A percentile compares a stretch with the other conserved stretches of the same genome.
Conservation (phyloP, 2,329 filamentous ascomycete genomes). For the Dryadomyces quercivorus region DNA sequence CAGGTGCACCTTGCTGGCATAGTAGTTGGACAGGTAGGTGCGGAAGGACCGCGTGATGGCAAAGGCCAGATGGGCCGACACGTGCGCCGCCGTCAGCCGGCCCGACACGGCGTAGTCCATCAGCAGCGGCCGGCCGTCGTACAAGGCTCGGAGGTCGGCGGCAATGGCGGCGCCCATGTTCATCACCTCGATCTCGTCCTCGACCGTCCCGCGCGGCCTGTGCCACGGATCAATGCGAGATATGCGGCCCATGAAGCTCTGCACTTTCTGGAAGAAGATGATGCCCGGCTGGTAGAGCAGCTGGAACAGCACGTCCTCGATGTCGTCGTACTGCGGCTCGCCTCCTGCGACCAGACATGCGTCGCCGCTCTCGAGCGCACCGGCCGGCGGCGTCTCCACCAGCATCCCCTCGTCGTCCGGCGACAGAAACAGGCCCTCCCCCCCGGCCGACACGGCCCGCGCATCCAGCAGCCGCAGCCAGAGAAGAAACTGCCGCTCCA, state of each 20-base stretch:
- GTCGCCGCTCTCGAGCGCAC: conserved; percentile 20
- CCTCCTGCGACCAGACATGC: conserved; percentile 2
- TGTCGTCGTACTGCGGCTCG: conserved; percentile 19
- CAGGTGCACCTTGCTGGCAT: conserved; percentile 42
- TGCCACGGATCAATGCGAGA: conserved; percentile 46
- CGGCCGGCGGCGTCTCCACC: conserved; percentile 29
- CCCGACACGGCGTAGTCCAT: conserved; percentile 45
- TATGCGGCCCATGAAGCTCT: conserved; percentile 44
- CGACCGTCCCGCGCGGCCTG: conserved; percentile 39
- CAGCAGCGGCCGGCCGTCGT: conserved; percentile 36
- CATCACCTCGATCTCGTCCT: conserved; percentile 48
- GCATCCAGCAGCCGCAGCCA: conserved; percentile 45
- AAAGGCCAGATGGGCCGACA: conserved; percentile 34
- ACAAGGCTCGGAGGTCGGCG: conserved; percentile 35
- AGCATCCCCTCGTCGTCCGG: conserved; percentile 34
- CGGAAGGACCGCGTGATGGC: conserved; percentile 40
- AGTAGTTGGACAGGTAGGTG: conserved; percentile 43
- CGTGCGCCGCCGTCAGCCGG: conserved; percentile 31
- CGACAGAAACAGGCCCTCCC: conserved; percentile 39
- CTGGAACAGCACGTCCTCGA: conserved; percentile 40
- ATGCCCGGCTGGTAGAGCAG: conserved; percentile 42
- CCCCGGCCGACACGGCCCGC: conserved; percentile 41
- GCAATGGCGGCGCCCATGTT: conserved; percentile 37
- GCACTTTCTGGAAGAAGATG: conserved; percentile 45
- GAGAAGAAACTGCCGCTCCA: conserved; percentile 36